Evolutionary conservation across 345 rosid genomes (phyloP).

Genomic region (Laguncularia racemosa): DNA sequence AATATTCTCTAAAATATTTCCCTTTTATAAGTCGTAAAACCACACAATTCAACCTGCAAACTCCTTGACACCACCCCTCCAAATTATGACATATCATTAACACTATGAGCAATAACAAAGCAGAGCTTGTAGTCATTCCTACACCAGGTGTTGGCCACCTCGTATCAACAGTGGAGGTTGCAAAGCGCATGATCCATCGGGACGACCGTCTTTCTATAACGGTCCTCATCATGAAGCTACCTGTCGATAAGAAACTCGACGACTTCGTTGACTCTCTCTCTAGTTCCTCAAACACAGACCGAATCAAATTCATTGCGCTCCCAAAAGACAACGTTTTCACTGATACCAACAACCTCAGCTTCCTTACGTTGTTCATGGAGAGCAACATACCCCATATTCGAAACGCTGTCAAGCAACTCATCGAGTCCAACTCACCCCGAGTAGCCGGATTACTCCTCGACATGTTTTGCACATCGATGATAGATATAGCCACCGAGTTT

Average conservation of each 20-base stretch:
- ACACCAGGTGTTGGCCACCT: constrained; percentile 18
- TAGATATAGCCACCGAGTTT: constrained; percentile 28
- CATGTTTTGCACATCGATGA: constrained; percentile 25
- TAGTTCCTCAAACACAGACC: not conserved
- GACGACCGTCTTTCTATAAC: constrained; percentile 12
- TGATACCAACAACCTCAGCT: not conserved
- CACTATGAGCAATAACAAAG: not conserved
- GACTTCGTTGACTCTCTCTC: constrained; percentile 3
- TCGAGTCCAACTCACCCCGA: constrained; percentile 10
- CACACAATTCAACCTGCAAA: no score
- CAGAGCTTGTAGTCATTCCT: constrained; percentile 13
- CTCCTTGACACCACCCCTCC: no score
- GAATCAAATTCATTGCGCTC: constrained; percentile 6
- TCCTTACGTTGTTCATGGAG: constrained; percentile 9
- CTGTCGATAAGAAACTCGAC: not conserved
- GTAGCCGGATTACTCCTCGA: constrained; percentile 26
- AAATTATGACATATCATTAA: no score
- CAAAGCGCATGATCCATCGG: constrained; percentile 1
- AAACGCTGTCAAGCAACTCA: constrained; percentile 11
- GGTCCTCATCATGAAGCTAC: constrained; percentile 6
- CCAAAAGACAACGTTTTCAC: not conserved
- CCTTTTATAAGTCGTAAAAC: no score
- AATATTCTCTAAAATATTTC: no score
- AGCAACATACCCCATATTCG: constrained; percentile 19
- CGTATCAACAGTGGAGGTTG: constrained; percentile 14